Evolutionary conservation across 805 yeast genomes (phyloP).

Genomic region (Phaffomyces thermotolerans): DNA sequence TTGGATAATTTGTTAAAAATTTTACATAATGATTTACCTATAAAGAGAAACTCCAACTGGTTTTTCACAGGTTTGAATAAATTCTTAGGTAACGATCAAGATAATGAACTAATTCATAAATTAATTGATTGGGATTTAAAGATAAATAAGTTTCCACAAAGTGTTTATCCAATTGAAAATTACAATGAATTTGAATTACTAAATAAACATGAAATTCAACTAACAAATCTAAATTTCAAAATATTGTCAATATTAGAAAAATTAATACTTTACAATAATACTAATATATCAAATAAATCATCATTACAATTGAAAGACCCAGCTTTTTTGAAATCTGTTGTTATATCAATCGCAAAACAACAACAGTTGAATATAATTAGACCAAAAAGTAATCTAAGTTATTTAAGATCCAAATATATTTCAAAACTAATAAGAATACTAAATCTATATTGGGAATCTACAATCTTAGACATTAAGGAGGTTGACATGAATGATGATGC

Average conservation of each 20-base stretch:
- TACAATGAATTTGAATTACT: slow-evolving; percentile 14
- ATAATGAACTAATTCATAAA: slow-evolving; percentile 20
- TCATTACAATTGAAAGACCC: slow-evolving; percentile 16
- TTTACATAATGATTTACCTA: slow-evolving; percentile 35
- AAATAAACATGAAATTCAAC: slow-evolving; percentile 36
- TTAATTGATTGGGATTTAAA: slow-evolving; percentile 29
- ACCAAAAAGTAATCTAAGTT: slow-evolving; percentile 20
- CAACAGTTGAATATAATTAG: slow-evolving; percentile 26
- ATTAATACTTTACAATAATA: slow-evolving; percentile 18
- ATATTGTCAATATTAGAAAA: slow-evolving; percentile 46
- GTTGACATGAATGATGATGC: background rate
- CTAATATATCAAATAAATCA: slow-evolving; percentile 5
- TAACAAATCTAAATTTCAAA: slow-evolving; percentile 35
- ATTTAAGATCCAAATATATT: slow-evolving; percentile 16
- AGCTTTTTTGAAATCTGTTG: slow-evolving; percentile 15
- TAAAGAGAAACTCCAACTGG: slow-evolving; percentile 31
- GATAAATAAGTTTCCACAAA: slow-evolving; percentile 8
- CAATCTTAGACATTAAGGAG: background rate
- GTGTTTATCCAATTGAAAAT: slow-evolving; percentile 10
- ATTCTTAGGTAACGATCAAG: slow-evolving; percentile 43
- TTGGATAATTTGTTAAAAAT: slow-evolving; percentile 30
- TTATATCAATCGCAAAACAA: slow-evolving; percentile 23
- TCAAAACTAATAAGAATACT: slow-evolving; percentile 15
- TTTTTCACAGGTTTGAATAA: slow-evolving; percentile 49
- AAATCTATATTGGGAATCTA: slow-evolving; percentile 21